Evolutionary conservation across 2,329 filamentous ascomycete species (phyloP).

Genomic region (Microcyclospora pomicola): DNA sequence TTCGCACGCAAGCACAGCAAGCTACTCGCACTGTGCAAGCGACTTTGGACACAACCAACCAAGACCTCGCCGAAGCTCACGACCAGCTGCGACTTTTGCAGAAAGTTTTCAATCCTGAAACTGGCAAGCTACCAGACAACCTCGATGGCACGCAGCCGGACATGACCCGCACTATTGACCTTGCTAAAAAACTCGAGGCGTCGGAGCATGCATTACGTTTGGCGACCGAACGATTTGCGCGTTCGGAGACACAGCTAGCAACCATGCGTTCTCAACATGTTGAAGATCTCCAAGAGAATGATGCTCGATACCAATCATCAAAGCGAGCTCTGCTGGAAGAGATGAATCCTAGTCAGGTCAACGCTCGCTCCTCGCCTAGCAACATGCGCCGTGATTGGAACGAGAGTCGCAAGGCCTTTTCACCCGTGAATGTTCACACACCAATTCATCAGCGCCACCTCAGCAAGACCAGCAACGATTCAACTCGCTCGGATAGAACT

Average conservation of each 20-base stretch:
- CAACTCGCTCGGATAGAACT: conserved; percentile 70
- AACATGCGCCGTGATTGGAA: conserved; percentile 49
- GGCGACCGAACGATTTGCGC: conserved; percentile 64
- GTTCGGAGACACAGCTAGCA: conserved; percentile 69
- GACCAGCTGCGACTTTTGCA: conserved; percentile 69
- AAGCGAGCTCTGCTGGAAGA: conserved; percentile 71
- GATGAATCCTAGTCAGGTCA: conserved; percentile 69
- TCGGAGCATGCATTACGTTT: conserved; percentile 79
- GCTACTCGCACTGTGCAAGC: conserved; percentile 71
- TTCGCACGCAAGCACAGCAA: conserved; percentile 70
- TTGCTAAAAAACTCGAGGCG: conserved; percentile 75
- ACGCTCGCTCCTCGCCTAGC: conserved; percentile 59
- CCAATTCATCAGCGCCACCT: conserved; percentile 57
- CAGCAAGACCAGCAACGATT: conserved; percentile 56
- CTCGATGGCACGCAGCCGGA: conserved; percentile 58
- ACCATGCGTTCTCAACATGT: conserved; percentile 63
- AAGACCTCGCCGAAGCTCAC: conserved; percentile 67
- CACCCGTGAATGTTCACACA: conserved; percentile 44
- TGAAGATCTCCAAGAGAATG: conserved; percentile 55
- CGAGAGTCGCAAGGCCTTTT: conserved; percentile 49
- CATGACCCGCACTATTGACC: conserved; percentile 53
- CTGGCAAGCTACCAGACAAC: conserved; percentile 35
- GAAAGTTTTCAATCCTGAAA: conserved; percentile 70
- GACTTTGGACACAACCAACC: conserved; percentile 64
- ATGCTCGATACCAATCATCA: conserved; percentile 46